Evolutionary conservation across 495 filamentous ascomycete species (phyloP).

Genomic region (Xylaria venustula): DNA sequence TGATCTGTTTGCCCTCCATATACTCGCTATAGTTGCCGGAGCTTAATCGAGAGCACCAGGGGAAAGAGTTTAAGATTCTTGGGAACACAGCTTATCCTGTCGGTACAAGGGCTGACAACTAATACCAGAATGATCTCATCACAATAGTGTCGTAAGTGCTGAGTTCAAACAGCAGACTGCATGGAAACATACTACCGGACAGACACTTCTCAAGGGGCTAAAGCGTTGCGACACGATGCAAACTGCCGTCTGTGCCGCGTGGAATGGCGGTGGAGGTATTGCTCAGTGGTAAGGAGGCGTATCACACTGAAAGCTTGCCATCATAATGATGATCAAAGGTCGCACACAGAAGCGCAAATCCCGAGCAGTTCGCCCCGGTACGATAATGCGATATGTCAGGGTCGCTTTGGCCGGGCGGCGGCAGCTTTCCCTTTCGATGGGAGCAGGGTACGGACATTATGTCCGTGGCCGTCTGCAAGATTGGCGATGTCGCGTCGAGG

Average conservation of each 20-base stretch:
- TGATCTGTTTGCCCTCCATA: neutral
- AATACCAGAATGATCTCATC: neutral
- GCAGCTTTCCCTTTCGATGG: constrained; percentile 7
- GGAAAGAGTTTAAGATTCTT: constrained; percentile 8
- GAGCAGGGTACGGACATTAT: constrained; percentile 1
- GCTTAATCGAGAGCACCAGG: constrained; percentile 2
- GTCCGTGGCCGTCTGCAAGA: constrained; percentile 15
- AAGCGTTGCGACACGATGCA: constrained; percentile 11
- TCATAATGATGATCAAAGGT: constrained; percentile 6
- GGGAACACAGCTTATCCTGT: constrained; percentile 8
- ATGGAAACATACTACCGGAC: constrained; percentile 6
- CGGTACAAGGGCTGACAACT: neutral
- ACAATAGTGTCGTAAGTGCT: neutral
- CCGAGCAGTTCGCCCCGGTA: constrained; percentile 11
- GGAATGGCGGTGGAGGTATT: constrained; percentile 5
- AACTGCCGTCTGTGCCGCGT: constrained; percentile 12
- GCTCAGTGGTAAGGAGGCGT: neutral
- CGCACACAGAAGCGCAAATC: constrained; percentile 13
- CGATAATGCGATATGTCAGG: constrained; percentile 3
- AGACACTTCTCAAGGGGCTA: constrained; percentile 1
- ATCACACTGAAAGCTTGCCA: neutral
- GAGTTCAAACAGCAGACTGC: neutral
- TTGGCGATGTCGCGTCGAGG: constrained; percentile 16
- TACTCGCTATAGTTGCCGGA: neutral
- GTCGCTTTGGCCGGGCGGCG: neutral